A percentile compares a stretch with the other conserved stretches of the same genome.
phyloP scores from a whole-genome alignment of 2,329 filamentous ascomycete species.

The Aspergillus fumigatus region DNA sequence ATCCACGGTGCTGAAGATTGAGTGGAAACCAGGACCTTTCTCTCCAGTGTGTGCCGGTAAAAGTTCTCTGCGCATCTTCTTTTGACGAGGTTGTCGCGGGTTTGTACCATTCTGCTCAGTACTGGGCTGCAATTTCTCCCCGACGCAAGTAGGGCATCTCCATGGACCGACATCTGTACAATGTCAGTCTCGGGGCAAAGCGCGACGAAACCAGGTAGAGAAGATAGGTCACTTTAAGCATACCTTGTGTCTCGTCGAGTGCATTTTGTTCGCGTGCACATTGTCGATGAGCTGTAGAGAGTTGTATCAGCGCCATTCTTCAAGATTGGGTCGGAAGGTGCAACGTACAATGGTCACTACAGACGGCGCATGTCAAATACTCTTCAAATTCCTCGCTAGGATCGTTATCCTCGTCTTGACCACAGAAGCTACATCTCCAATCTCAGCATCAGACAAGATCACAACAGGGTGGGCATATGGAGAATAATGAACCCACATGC shows the following conservation, averaged over 20 bases:
- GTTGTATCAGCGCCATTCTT: constrained; percentile 37
- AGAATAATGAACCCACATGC: constrained; percentile 50
- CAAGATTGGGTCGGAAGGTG: constrained; percentile 18
- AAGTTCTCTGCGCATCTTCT: constrained; percentile 66
- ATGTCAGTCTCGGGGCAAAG: constrained; percentile 26
- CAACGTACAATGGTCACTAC: constrained; percentile 75
- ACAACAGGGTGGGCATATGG: not conserved
- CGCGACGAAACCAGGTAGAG: not conserved
- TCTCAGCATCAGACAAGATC: constrained; percentile 28
- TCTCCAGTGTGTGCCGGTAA: constrained; percentile 63
- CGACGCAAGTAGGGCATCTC: constrained; percentile 57
- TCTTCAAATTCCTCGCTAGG: constrained; percentile 76
- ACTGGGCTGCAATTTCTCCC: constrained; percentile 35
- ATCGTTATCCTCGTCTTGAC: constrained; percentile 75
- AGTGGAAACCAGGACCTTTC: constrained; percentile 66
- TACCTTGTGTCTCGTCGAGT: constrained; percentile 61
- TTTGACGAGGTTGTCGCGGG: constrained; percentile 55
- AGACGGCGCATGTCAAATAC: constrained; percentile 70
- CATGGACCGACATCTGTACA: constrained; percentile 54
- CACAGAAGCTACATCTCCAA: constrained; percentile 65
- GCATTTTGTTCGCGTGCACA: constrained; percentile 72
- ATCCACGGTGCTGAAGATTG: constrained; percentile 69
- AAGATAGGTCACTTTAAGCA: not conserved
- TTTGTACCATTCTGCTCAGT: constrained; percentile 17
- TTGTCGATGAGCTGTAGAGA: constrained; percentile 74